Conservation (phyloP, 106 monocot species). For the Amphibolis antarctica region DNA sequence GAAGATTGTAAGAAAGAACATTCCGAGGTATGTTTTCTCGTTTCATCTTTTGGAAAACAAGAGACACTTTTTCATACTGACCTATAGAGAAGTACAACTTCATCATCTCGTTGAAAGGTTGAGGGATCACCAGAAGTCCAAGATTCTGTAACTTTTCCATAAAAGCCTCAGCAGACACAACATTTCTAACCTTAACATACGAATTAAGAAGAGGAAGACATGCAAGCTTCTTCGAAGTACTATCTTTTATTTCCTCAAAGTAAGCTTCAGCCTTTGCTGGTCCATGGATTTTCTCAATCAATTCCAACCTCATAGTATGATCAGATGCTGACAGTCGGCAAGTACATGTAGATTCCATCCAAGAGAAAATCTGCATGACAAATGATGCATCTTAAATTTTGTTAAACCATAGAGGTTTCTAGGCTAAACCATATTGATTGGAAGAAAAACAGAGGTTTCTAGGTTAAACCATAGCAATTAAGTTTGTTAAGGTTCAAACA, state of each 20-base stretch:
- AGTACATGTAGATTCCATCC: constrained; percentile 41
- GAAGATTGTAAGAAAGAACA: constrained; percentile 68
- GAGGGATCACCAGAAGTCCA: constrained; percentile 39
- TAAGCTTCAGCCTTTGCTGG: constrained; percentile 55
- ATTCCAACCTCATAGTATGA: constrained; percentile 45
- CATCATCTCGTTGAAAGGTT: constrained; percentile 81
- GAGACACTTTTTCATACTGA: constrained; percentile 34
- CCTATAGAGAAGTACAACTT: constrained; percentile 56
- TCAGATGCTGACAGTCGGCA: constrained; percentile 36
- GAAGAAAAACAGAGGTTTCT: no score
- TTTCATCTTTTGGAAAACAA: constrained; percentile 57
- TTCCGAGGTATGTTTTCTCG: constrained; percentile 35
- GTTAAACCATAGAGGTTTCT: no score
- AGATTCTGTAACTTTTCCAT: constrained; percentile 34
- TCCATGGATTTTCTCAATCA: constrained; percentile 43
- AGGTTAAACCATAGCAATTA: no score
- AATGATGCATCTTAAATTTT: neutral
- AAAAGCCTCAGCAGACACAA: constrained; percentile 50
- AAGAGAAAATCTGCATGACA: constrained; percentile 58
- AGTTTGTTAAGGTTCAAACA: no score
- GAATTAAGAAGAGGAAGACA: constrained; percentile 57
- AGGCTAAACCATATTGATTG: no score
- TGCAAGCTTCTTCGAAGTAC: constrained; percentile 39
- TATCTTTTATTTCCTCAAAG: constrained; percentile 29
- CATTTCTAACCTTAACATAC: constrained; percentile 41